A percentile compares a stretch with the other conserved stretches of the same genome.
Evolutionary conservation across 495 filamentous ascomycete species (phyloP).

Genomic region (Durotheca rogersii): DNA sequence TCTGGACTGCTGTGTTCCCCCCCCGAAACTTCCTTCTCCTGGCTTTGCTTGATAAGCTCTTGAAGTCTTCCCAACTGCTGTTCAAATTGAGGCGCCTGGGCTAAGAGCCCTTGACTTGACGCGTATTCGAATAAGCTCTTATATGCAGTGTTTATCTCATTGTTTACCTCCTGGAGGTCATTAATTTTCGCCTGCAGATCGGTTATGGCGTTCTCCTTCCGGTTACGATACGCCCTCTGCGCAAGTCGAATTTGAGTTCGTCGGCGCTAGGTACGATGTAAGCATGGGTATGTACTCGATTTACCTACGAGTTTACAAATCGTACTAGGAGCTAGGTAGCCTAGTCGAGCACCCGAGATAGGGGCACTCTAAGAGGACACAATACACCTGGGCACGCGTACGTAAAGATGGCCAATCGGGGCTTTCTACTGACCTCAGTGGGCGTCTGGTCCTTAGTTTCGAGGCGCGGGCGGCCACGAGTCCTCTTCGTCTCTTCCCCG

Average conservation of each 20-base stretch:
- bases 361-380: too few relatives aligned
- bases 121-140: slow-evolving; percentile 65
- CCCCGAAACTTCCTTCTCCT: slow-evolving; percentile 30
- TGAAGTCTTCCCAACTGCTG: slow-evolving; percentile 44
- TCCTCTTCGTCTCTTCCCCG: slow-evolving; percentile 51
- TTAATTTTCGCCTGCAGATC: slow-evolving; percentile 67
- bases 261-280: slow-evolving; percentile 59
- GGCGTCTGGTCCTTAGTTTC: slow-evolving; percentile 67
- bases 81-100: slow-evolving; percentile 53
- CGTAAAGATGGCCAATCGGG: slow-evolving; percentile 1
- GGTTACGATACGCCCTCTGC: slow-evolving; percentile 79
- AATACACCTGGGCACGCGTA: not conserved
- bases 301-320: not conserved
- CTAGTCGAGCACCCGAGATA: too few relatives aligned
- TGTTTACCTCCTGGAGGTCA: slow-evolving; percentile 63
- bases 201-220: slow-evolving; percentile 80
- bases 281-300: slow-evolving; percentile 10
- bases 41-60: slow-evolving; percentile 32
- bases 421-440: slow-evolving; percentile 47
- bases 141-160: slow-evolving; percentile 74
- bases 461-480: slow-evolving; percentile 67
- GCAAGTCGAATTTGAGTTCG: slow-evolving; percentile 86
- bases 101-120: slow-evolving; percentile 49
- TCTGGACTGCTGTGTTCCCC: slow-evolving; percentile 11
- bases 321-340: slow-evolving; percentile 1